Base-by-base conservation (phyloP, 2,329 filamentous ascomycete genomes). In the Trichoderma hamatum region DNA sequence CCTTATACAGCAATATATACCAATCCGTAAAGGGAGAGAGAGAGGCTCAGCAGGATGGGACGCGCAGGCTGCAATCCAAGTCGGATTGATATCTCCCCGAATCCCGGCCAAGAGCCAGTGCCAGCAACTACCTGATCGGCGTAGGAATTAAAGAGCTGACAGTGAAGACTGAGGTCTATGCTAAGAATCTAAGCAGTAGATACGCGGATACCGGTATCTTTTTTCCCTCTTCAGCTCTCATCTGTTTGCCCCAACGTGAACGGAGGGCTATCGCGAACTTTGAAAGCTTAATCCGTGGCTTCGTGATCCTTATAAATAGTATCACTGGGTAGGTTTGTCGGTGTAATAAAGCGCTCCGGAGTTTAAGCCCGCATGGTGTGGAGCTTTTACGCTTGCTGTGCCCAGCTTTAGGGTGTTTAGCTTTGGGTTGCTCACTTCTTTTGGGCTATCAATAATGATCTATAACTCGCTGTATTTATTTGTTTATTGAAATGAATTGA, bases 71-170 rank as follows among this genome's bases (percentile, higher is more conserved):
- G 52, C 14, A 59, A 26, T 24, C 9, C 59, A 21, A 36, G 28
- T 67, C 63, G 63, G 63, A 21, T 67, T 16, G 39, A 67, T 1
- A 1, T 67, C 39, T 24, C 21, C 28, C 63, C 63, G 63, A 67
- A 67, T 67, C 63, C 63, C 63, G 63, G 21, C 19, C 63, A 26
- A 28, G 43, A 34, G 34, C n/a, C 43, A 5, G 16, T 26, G n/a
- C 6, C 21, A 13, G 19, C 13, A 7, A 13, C 19, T 4, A n/a
- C n/a, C n/a, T n/a, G n/a, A 13, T n/a, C 7, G 19, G 5, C 3
- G 21, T 2, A 49, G 46, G 46, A 49, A 49, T 24, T 46, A 46
- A 46, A 46, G 43, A 21, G 19, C 9, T 46, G 43, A 46, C 9
- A 10, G n/a, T 24, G 11, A 49, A 24, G 21, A 49, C 24, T 24